Percentiles rank a stretch among this genome's conserved stretches.
These are phyloP conservation scores for Lumnitzera racemosa DNA, from an alignment of 345 rosid genomes.

Conservation along the genomic window DNA sequence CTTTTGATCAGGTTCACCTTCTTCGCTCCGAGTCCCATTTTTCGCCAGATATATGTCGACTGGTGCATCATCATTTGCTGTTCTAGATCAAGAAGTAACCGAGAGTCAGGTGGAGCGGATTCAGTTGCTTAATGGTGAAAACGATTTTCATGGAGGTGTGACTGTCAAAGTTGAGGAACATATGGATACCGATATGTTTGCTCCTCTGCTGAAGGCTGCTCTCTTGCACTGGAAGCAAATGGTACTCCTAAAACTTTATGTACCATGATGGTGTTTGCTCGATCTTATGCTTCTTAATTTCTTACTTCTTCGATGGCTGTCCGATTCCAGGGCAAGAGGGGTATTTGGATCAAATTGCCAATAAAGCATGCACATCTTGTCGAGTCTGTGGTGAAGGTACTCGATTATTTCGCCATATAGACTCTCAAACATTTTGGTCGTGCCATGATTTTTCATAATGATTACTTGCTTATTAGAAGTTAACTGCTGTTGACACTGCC, in stretches of 20 bases:
- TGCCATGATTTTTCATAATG: too few species aligned
- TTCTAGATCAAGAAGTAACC: constrained; percentile 8
- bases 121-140: constrained; percentile 26
- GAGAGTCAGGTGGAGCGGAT: constrained; percentile 14
- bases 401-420: too few species aligned
- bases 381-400: constrained; percentile 39
- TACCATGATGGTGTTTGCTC: background rate
- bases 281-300: background rate
- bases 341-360: constrained; percentile 70
- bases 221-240: constrained; percentile 37
- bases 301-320: background rate
- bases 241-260: constrained; percentile 22
- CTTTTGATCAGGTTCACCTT: constrained; percentile 7
- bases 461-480: too few species aligned
- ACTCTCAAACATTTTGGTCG: too few species aligned
- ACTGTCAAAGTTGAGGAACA: constrained; percentile 27
- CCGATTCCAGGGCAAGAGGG: constrained; percentile 51
- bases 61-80: background rate
- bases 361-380: constrained; percentile 41
- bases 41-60: constrained; percentile 12
- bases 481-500: too few species aligned
- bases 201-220: constrained; percentile 41
- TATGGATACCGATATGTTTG: constrained; percentile 37
- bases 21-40: background rate
- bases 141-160: constrained; percentile 51